phyloP scores from a whole-genome alignment of 169 alveolate species.

The Eimeria maxima region DNA sequence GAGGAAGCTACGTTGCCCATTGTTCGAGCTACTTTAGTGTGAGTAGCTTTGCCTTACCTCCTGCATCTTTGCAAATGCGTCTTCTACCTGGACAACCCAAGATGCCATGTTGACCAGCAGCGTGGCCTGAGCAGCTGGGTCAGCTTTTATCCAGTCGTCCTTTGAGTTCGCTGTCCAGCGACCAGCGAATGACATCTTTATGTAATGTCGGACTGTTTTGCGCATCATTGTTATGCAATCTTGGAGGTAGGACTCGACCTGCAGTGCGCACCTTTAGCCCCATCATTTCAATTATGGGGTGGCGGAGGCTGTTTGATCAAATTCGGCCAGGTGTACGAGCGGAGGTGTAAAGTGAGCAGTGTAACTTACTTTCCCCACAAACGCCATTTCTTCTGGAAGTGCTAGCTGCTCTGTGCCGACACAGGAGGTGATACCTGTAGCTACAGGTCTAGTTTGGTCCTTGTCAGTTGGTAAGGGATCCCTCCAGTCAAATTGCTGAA shows the following conservation, averaged over 20 bases:
- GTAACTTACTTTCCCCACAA: conserved; percentile 93
- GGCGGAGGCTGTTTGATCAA: not conserved
- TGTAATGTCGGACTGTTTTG: conserved; percentile 88
- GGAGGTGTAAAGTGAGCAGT: not conserved
- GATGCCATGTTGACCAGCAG: conserved; percentile 93
- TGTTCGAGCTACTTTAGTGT: not conserved
- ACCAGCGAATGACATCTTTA: conserved; percentile 88
- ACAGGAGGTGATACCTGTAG: conserved; percentile 94
- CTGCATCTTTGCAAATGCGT: conserved; percentile 87
- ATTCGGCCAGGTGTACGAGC: not conserved
- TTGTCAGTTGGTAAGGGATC: conserved; percentile 82
- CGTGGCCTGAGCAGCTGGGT: conserved; percentile 95
- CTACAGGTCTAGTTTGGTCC: conserved; percentile 84
- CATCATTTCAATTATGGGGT: not conserved
- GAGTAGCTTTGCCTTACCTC: conserved; percentile 9
- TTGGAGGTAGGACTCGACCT: conserved; percentile 93
- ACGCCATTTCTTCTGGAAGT: conserved; percentile 92
- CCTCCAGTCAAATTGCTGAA: conserved; percentile 93
- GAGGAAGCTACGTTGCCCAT: not conserved
- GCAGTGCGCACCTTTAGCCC: not conserved
- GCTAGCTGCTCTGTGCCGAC: conserved; percentile 95
- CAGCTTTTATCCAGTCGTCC: conserved; percentile 92
- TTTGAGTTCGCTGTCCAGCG: conserved; percentile 86
- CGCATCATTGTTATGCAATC: conserved; percentile 95
- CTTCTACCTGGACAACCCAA: conserved; percentile 93